These are phyloP conservation scores for Coemansia sp. DNA, from an alignment of 192 early-diverging fungal species.

Conservation along the genomic window DNA sequence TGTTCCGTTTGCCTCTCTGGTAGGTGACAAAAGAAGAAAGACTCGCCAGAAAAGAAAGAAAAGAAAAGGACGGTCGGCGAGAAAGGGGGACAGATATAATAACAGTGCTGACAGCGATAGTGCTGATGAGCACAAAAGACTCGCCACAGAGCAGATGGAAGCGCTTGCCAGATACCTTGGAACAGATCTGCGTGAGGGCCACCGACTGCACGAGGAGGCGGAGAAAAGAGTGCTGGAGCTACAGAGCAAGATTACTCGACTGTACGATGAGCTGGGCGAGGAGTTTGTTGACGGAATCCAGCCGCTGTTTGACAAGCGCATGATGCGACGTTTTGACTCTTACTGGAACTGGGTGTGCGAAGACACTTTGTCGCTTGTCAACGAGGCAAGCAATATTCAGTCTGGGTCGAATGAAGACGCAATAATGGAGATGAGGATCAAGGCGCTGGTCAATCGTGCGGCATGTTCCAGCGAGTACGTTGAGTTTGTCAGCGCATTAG, in stretches of 20 bases:
- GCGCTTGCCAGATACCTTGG: conserved; percentile 79
- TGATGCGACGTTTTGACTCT: conserved; percentile 87
- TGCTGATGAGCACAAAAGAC: not conserved
- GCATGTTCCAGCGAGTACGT: conserved; percentile 9
- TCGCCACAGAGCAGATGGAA: conserved; percentile 79
- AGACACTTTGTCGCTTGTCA: conserved; percentile 55
- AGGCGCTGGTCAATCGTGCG: conserved; percentile 74
- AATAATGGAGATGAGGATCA: conserved; percentile 26
- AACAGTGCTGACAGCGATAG: not conserved
- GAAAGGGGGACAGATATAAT: not conserved
- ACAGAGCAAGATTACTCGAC: conserved; percentile 74
- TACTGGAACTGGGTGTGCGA: conserved; percentile 93
- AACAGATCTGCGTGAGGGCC: conserved; percentile 69
- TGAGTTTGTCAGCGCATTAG: conserved; percentile 68
- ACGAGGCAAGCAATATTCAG: conserved; percentile 46
- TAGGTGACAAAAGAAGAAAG: conserved; percentile 4
- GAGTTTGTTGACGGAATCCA: conserved; percentile 83
- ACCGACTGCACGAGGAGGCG: conserved; percentile 67
- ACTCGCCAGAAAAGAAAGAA: too few relatives aligned
- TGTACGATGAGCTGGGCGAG: conserved; percentile 83
- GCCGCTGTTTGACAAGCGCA: conserved; percentile 75
- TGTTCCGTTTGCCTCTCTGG: conserved; percentile 43
- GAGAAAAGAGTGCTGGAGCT: conserved; percentile 41
- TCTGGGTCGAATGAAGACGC: conserved; percentile 60
- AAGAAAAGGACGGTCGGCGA: not conserved